Evolutionary conservation across 805 yeast genomes (phyloP), one percentile per base, ranked within the genome.

Genomic region (Alloascoidea hylecoeti): DNA sequence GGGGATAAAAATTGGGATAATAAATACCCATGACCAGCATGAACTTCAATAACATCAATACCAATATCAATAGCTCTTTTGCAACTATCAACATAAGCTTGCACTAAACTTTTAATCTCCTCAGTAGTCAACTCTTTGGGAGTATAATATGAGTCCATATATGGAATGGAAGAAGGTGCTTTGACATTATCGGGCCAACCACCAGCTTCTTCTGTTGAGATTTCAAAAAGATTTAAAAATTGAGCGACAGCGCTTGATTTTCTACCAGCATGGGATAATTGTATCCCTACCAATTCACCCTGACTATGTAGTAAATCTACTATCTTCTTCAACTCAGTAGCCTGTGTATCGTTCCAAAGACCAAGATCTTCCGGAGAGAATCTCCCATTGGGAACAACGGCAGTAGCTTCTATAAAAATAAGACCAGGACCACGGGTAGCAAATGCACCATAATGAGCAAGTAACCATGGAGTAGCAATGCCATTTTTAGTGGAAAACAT

Each of bases 21-120:
- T 37, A 76, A 52, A 46, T 71, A 75, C 2, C 83, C 83, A 50
- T 75, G 75, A 16, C 85, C 85, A 30, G 61, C 61, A 51, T 78
- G 83, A 37, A 78, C 58, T 49, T 75, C 82, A 35, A 79, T 69
- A 44, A 76, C 76, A 52, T 79, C 83, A 37, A 70, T 64, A 1
- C 76, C 74, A 5, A 74, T 66, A 12, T 60, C 63, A 27, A 66
- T 55, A 1, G 82, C 71, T 42, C 64, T 61, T 41, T 60, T 56
- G 1, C 77, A 72, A 17, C 74, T 69, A 2, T 43, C 47, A 17
- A 57, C 66, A 49, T 66, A 72, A 3, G 55, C 54, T 16, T 58
- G 45, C 15, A 71, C 56, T n/a, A 71, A 38, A 0, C 50, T 49
- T 19, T 59, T 44, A 40, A 71, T 58, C 36, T 73, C 71, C 2